A percentile compares a stretch with the other conserved stretches of the same genome.
Evolutionary conservation across 2,329 filamentous ascomycete species (phyloP).

Genomic region (Rosellinia necatrix): DNA sequence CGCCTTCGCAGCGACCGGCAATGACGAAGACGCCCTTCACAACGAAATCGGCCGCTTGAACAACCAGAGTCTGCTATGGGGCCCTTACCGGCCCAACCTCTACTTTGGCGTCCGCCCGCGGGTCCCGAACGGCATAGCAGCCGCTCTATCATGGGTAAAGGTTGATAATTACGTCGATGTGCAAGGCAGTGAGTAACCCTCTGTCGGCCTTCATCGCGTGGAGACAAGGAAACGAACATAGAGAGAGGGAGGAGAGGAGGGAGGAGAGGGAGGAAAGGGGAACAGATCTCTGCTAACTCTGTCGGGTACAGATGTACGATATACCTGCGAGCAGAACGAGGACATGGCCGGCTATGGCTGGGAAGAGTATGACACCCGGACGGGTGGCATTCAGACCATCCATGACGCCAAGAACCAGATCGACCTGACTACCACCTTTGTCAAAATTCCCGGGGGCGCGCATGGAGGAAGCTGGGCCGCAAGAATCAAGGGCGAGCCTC

Average conservation of each 20-base stretch:
- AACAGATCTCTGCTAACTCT: slow-evolving; percentile 8
- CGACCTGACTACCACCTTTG: slow-evolving; percentile 90
- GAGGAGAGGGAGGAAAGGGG: no score
- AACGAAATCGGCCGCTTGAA: slow-evolving; percentile 58
- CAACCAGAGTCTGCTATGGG: slow-evolving; percentile 93
- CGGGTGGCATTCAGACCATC: slow-evolving; percentile 85
- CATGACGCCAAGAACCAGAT: slow-evolving; percentile 87
- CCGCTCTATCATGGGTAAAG: slow-evolving; percentile 86
- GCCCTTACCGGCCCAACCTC: slow-evolving; percentile 89
- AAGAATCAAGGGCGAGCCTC: slow-evolving; percentile 79
- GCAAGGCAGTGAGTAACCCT: slow-evolving; percentile 67
- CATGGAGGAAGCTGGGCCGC: slow-evolving; percentile 93
- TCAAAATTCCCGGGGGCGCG: slow-evolving; percentile 85
- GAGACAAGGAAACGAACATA: no score
- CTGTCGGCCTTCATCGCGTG: not conserved
- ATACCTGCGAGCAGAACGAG: slow-evolving; percentile 95
- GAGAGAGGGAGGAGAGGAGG: no score
- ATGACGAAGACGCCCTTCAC: slow-evolving; percentile 46
- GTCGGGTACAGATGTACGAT: slow-evolving; percentile 70
- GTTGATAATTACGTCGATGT: slow-evolving; percentile 78
- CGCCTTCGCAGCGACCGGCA: slow-evolving; percentile 33
- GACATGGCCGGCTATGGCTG: slow-evolving; percentile 95
- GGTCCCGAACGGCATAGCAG: slow-evolving; percentile 78
- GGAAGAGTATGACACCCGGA: slow-evolving; percentile 93
- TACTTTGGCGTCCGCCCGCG: slow-evolving; percentile 91